Evolutionary conservation across 805 yeast species (phyloP).

Genomic region (Candida ponderosae): DNA sequence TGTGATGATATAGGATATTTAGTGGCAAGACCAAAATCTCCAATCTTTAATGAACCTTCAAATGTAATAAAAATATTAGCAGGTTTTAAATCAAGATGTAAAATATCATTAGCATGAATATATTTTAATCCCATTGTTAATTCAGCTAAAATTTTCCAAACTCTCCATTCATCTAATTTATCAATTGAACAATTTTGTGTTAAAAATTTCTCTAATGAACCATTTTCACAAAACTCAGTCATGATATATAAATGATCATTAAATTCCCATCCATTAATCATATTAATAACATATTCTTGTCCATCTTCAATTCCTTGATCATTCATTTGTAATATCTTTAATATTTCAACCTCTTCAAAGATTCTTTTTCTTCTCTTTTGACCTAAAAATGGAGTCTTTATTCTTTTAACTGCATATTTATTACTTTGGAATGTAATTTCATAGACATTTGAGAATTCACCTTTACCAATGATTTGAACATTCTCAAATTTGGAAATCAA

Average conservation of each 20-base stretch:
- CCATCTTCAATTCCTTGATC: constrained; percentile 46
- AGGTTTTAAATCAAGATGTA: constrained; percentile 91
- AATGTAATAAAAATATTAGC: constrained; percentile 91
- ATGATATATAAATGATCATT: constrained; percentile 73
- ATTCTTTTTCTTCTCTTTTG: constrained; percentile 54
- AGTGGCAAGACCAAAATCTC: constrained; percentile 94
- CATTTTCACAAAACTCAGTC: constrained; percentile 95
- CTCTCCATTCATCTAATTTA: constrained; percentile 90
- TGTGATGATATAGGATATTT: constrained; percentile 57
- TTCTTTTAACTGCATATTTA: constrained; percentile 80
- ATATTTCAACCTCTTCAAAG: constrained; percentile 71
- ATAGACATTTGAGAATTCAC: constrained; percentile 87
- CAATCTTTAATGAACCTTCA: constrained; percentile 90
- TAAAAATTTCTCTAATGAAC: constrained; percentile 75
- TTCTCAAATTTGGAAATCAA: constrained; percentile 44
- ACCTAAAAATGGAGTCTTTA: constrained; percentile 56
- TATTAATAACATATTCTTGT: constrained; percentile 67
- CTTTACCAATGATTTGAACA: constrained; percentile 68
- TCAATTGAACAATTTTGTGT: constrained; percentile 69
- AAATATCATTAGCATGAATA: constrained; percentile 67
- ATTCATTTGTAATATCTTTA: constrained; percentile 33
- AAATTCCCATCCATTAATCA: constrained; percentile 81
- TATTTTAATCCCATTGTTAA: constrained; percentile 70
- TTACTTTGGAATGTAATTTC: constrained; percentile 63
- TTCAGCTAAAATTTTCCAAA: constrained; percentile 93